These are phyloP conservation scores for Allantophomopsis cytisporea DNA, from an alignment of 2,329 filamentous ascomycete species.

Conservation along the genomic window DNA sequence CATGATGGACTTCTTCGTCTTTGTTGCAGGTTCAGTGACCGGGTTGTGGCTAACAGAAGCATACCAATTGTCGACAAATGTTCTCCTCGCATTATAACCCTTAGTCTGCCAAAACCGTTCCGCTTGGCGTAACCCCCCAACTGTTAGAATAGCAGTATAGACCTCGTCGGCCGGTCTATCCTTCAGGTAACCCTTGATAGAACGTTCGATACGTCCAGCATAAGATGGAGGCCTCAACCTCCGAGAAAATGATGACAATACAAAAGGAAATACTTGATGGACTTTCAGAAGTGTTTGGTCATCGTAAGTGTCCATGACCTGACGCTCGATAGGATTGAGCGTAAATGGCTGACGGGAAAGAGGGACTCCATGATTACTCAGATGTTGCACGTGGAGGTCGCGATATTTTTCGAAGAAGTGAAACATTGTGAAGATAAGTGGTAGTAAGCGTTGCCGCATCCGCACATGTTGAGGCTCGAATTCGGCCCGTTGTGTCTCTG, in stretches of 20 bases:
- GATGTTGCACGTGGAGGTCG: conserved; percentile 40
- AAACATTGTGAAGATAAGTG: conserved; percentile 50
- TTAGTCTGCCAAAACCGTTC: conserved; percentile 54
- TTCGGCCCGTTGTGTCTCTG: conserved; percentile 36
- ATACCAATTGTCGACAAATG: conserved; percentile 47
- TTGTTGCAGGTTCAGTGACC: conserved; percentile 25
- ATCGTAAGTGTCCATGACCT: conserved; percentile 52
- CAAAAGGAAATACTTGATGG: conserved; percentile 49
- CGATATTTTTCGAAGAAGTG: conserved; percentile 57
- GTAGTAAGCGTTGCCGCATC: conserved; percentile 51
- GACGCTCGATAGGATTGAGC: conserved; percentile 44
- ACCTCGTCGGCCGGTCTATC: conserved; percentile 50
- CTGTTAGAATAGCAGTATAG: conserved; percentile 43
- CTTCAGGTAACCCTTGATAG: conserved; percentile 47
- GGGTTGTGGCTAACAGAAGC: conserved; percentile 32
- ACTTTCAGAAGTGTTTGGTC: conserved; percentile 47
- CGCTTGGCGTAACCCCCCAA: conserved; percentile 49
- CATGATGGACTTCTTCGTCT: conserved; percentile 34
- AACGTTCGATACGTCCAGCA: conserved; percentile 46
- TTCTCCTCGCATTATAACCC: conserved; percentile 45
- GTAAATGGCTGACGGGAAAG: conserved; percentile 40
- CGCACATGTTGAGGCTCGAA: conserved; percentile 48
- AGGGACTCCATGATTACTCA: conserved; percentile 35
- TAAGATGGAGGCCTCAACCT: conserved; percentile 50
- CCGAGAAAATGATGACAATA: conserved; percentile 50